phyloP scores from a whole-genome alignment of 805 yeast species.

The Yamadazyma ubonensis region DNA sequence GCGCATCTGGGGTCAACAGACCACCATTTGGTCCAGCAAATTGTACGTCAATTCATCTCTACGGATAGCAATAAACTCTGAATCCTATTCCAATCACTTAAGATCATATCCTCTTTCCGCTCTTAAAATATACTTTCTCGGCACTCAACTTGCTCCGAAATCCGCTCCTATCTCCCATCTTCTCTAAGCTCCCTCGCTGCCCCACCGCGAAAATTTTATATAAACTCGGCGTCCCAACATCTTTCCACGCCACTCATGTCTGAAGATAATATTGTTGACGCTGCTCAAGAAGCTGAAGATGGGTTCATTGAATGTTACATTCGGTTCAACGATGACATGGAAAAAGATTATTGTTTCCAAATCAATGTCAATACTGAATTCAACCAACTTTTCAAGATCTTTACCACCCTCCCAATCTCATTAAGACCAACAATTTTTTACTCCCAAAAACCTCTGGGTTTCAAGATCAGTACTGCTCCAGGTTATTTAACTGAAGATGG shows the following conservation, averaged over 20 bases:
- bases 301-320: constrained; percentile 55
- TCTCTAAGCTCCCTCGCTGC: no score
- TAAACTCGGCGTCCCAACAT: constrained; percentile 3
- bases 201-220: constrained; percentile 7
- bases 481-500: constrained; percentile 87
- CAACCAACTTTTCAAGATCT: constrained; percentile 57
- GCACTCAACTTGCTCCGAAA: no score
- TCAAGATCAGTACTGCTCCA: constrained; percentile 60
- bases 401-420: constrained; percentile 65
- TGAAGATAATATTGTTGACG: constrained; percentile 23
- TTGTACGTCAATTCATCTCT: no score
- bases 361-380: constrained; percentile 62
- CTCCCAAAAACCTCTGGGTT: constrained; percentile 60
- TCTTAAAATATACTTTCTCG: no score
- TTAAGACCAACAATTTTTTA: constrained; percentile 81
- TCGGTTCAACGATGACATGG: constrained; percentile 81
- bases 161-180: no score
- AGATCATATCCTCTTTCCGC: no score
- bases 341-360: constrained; percentile 87
- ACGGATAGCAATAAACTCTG: no score
- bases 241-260: constrained; percentile 13
- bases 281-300: constrained; percentile 25
- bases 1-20: no score
- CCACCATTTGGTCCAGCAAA: no score
- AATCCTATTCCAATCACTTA: no score